Evolutionary conservation across 768 basidiomycete species (phyloP), one percentile per base, ranked within the genome.

Genomic region (Tylopilus sp.): DNA sequence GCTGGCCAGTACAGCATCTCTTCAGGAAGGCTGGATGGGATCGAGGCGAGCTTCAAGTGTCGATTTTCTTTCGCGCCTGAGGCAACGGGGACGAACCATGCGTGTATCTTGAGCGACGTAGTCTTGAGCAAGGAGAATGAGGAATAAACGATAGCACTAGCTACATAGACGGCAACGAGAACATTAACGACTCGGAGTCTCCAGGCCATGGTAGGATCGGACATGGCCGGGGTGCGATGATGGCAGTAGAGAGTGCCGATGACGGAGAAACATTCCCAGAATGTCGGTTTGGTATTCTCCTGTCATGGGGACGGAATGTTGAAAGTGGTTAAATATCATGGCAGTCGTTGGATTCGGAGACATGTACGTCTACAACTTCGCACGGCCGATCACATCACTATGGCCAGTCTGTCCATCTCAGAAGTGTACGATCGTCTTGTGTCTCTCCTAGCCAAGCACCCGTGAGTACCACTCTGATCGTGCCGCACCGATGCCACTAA

Each of bases 141-240:
- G 2, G 70, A 66, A 53, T 69, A 70, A 18, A 67, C 22, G 39
- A 74, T 45, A 18, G 71, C 65, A 26, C 56, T 52, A 22, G 52
- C 41, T 20, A 67, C 28, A 45, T 72, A 74, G 42, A 59, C 15
- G 12, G 48, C 42, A 10, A 49, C 21, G 35, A 65, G 36, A 30
- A 49, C 28, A 15, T 67, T 44, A 35, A 51, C 26, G 23, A n/a
- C n/a, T n/a, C n/a, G n/a, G n/a, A 66, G 35, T 38, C 49, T 57
- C 40, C 35, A 55, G 41, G 40, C 30, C 50, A 54, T 48, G 47
- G 53, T 23, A 22, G 31, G 39, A 39, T 50, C 51, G 3, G 41
- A 45, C 58, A 59, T 57, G 44, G 9, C 12, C 26, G 7, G 6
- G 8, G 26, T 28, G 6, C 6, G 26, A 7, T 7, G 26, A 7